These are phyloP conservation scores for Neopestalotiopsis rosae DNA, from an alignment of 2,329 filamentous ascomycete species.

Conservation along the genomic window DNA sequence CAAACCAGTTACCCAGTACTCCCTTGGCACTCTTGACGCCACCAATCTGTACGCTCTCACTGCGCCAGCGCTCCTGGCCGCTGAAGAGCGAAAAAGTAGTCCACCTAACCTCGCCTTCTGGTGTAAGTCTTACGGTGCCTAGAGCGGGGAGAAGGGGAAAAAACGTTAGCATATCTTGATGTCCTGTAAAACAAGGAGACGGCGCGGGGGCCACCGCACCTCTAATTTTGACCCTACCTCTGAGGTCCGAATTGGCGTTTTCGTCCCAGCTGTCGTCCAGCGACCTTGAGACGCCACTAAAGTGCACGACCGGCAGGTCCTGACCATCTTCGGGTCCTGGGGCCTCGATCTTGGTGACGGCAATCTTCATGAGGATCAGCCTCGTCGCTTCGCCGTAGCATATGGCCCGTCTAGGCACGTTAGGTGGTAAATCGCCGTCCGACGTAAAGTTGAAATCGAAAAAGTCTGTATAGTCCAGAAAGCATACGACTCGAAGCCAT, in stretches of 20 bases:
- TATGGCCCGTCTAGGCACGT: slow-evolving; percentile 57
- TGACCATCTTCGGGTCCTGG: slow-evolving; percentile 64
- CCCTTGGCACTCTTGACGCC: slow-evolving; percentile 69
- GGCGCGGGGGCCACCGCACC: slow-evolving; percentile 22
- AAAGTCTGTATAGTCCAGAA: slow-evolving; percentile 74
- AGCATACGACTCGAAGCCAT: slow-evolving; percentile 68
- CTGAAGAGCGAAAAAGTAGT: slow-evolving; percentile 68
- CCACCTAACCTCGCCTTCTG: slow-evolving; percentile 76
- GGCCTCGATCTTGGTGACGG: slow-evolving; percentile 64
- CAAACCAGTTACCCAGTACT: slow-evolving; percentile 79
- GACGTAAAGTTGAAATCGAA: slow-evolving; percentile 73
- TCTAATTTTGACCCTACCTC: slow-evolving; percentile 53
- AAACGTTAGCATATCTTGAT: slow-evolving; percentile 8
- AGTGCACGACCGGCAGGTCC: slow-evolving; percentile 69
- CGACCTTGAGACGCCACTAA: slow-evolving; percentile 65
- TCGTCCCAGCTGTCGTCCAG: slow-evolving; percentile 71
- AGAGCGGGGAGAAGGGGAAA: slow-evolving; percentile 17
- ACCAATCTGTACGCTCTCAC: slow-evolving; percentile 77
- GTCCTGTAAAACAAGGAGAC: not conserved
- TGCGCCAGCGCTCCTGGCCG: slow-evolving; percentile 75
- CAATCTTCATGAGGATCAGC: slow-evolving; percentile 71
- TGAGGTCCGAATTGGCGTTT: slow-evolving; percentile 69
- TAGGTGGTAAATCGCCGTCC: slow-evolving; percentile 43
- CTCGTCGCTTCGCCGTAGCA: slow-evolving; percentile 70
- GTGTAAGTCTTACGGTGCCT: slow-evolving; percentile 69